Percentiles rank a stretch among this genome's conserved stretches.
These are phyloP conservation scores for Alternaria rosae DNA, from an alignment of 2,329 filamentous ascomycete species.

Conservation along the genomic window DNA sequence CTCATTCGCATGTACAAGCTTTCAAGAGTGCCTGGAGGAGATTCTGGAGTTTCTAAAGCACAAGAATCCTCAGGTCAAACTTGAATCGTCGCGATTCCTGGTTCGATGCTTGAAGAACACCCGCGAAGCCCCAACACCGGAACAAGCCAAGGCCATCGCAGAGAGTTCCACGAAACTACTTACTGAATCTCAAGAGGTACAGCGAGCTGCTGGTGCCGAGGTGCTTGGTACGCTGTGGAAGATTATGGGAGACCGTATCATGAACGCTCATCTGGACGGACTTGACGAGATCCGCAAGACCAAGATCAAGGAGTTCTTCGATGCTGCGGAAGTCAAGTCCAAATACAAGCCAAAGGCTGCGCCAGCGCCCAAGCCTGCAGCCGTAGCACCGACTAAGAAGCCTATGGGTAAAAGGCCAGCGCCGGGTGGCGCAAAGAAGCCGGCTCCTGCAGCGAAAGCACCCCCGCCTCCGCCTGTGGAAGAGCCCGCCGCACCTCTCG, in stretches of 20 bases:
- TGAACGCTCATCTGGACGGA: slow-evolving; percentile 89
- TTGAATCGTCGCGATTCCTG: slow-evolving; percentile 93
- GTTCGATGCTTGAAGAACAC: slow-evolving; percentile 85
- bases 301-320: slow-evolving; percentile 93
- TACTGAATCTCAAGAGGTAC: slow-evolving; percentile 83
- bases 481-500: slow-evolving; percentile 62
- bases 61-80: slow-evolving; percentile 98
- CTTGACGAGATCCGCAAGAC: slow-evolving; percentile 94
- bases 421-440: slow-evolving; percentile 61
- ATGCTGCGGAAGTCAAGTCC: slow-evolving; percentile 81
- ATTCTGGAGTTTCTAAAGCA: slow-evolving; percentile 83
- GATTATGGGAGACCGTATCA: slow-evolving; percentile 94
- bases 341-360: slow-evolving; percentile 90
- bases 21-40: slow-evolving; percentile 91
- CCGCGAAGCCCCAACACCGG: slow-evolving; percentile 80
- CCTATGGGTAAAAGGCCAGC: slow-evolving; percentile 60
- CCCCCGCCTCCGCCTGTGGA: slow-evolving; percentile 51
- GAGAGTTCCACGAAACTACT: slow-evolving; percentile 89
- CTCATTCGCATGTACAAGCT: slow-evolving; percentile 69
- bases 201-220: slow-evolving; percentile 89
- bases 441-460: slow-evolving; percentile 51
- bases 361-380: slow-evolving; percentile 63
- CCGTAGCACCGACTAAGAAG: slow-evolving; percentile 53
- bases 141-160: slow-evolving; percentile 84
- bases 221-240: slow-evolving; percentile 96